These are phyloP conservation scores for Tetrahymena malaccensis DNA, from an alignment of 73 alveolate genomes.

Conservation along the genomic window DNA sequence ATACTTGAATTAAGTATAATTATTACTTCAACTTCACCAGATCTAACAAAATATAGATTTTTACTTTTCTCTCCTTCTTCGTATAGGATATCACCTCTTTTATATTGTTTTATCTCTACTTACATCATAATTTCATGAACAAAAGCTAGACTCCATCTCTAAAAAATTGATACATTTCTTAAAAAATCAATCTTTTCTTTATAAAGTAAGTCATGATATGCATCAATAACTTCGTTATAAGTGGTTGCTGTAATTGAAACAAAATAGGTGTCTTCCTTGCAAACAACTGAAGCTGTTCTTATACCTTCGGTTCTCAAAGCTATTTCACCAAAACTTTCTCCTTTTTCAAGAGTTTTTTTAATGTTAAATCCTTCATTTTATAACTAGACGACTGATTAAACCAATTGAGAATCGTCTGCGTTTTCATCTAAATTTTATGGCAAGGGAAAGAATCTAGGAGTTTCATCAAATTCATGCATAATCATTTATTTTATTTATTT, in stretches of 20 bases:
- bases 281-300: slow-evolving; percentile 90
- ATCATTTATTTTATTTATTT: background rate
- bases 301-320: slow-evolving; percentile 70
- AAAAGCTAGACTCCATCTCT: background rate
- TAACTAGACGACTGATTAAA: background rate
- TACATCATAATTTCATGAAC: background rate
- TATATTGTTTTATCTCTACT: background rate
- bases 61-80: background rate
- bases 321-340: slow-evolving; percentile 93
- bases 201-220: background rate
- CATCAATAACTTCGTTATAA: background rate
- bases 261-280: slow-evolving; percentile 73
- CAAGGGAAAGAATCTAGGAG: background rate
- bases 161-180: background rate
- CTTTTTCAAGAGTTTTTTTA: slow-evolving; percentile 56
- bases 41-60: background rate
- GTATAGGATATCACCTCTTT: background rate
- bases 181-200: background rate
- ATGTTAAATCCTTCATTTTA: background rate
- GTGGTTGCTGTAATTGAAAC: slow-evolving; percentile 28
- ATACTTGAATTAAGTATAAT: background rate
- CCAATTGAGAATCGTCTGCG: background rate
- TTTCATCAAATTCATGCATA: background rate
- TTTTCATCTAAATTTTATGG: background rate
- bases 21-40: background rate